phyloP scores from a whole-genome alignment of 2,329 filamentous ascomycete genomes.

The Aspergillus fumigatiaffinis region DNA sequence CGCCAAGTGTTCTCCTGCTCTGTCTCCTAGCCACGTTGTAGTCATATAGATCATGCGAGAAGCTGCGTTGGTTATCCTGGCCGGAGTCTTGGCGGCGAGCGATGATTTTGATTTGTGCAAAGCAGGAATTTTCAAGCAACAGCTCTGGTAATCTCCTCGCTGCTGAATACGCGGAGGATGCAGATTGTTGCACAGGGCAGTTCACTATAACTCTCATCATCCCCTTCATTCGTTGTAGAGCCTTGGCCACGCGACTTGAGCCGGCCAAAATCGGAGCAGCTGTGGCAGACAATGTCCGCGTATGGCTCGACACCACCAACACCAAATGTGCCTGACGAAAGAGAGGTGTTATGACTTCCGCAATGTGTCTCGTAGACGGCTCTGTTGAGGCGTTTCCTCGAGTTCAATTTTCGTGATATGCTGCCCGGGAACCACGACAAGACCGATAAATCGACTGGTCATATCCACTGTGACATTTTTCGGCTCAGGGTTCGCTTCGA shows the following conservation, averaged over 20 bases:
- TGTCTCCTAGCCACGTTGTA: conserved; percentile 20
- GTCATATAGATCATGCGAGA: conserved; percentile 2
- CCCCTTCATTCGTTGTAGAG: neutral
- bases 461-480: conserved; percentile 61
- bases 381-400: conserved; percentile 54
- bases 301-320: neutral
- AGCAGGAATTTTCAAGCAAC: neutral
- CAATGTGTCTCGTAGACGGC: conserved; percentile 16
- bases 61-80: conserved; percentile 8
- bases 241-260: neutral
- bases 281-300: neutral
- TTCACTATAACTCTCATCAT: neutral
- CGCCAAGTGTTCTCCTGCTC: conserved; percentile 10
- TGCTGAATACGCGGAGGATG: neutral
- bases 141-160: neutral
- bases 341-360: conserved; percentile 9
- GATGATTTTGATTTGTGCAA: neutral
- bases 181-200: neutral
- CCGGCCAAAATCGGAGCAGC: neutral
- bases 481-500: conserved; percentile 13
- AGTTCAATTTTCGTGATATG: conserved; percentile 85
- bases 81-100: conserved; percentile 9
- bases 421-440: conserved; percentile 83
- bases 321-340: neutral
- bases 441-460: conserved; percentile 79